Evolutionary conservation across 2,329 filamentous ascomycete species (phyloP).

Genomic region (Cladosporium sphaerospermum): DNA sequence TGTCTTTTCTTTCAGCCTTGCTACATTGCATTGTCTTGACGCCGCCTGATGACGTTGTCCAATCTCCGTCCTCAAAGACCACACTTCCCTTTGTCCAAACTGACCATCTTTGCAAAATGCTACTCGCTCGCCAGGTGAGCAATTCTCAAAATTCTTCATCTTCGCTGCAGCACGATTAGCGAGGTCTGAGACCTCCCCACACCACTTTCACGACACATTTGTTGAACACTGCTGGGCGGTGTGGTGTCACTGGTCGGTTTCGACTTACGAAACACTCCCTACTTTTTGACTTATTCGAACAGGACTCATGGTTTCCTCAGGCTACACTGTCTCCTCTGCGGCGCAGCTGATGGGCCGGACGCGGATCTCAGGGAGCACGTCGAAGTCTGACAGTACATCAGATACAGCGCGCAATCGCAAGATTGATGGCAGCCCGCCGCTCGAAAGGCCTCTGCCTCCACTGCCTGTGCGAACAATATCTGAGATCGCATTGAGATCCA

Average conservation of each 20-base stretch:
- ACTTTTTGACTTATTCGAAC: neutral
- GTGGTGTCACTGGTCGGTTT: neutral
- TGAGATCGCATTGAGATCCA: neutral
- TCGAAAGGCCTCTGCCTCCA: neutral
- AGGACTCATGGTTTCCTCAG: slow-evolving; percentile 2
- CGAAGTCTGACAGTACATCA: neutral
- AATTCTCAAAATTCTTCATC: neutral
- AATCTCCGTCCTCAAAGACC: neutral
- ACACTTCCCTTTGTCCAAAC: slow-evolving; percentile 3
- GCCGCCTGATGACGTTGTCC: neutral
- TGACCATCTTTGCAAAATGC: neutral
- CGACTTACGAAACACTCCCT: neutral
- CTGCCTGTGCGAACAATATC: neutral
- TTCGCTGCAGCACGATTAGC: neutral
- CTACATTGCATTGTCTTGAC: neutral
- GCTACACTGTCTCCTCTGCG: slow-evolving; percentile 8
- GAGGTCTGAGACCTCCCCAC: slow-evolving; percentile 8
- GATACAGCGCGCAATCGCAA: neutral
- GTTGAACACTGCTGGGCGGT: slow-evolving; percentile 8
- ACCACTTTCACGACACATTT: slow-evolving; percentile 1
- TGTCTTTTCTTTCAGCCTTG: neutral
- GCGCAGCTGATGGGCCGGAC: slow-evolving; percentile 3
- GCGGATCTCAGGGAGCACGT: slow-evolving; percentile 3
- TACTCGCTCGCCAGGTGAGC: neutral
- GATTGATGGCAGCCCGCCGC: neutral